Evolutionary conservation across 805 yeast genomes (phyloP).

Genomic region (Wickerhamomyces xylosicus): DNA sequence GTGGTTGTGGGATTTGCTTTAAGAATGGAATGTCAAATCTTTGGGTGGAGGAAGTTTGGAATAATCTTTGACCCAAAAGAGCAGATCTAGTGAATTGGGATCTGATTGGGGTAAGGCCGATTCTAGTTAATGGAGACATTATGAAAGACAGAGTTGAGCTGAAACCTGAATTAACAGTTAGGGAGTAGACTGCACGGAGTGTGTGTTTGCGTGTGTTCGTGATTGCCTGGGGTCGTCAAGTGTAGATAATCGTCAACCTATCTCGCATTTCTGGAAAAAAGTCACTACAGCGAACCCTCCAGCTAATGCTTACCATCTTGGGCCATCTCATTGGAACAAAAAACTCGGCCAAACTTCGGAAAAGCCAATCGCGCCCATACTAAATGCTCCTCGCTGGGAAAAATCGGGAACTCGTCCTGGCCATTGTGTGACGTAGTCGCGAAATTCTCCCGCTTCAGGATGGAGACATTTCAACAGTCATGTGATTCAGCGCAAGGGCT

Average conservation of each 20-base stretch:
- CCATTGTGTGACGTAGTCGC: neutral
- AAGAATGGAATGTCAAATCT: conserved; percentile 35
- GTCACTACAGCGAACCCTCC: neutral
- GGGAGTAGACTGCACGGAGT: too few species aligned
- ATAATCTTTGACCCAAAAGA: conserved; percentile 1
- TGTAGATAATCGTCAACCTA: too few species aligned
- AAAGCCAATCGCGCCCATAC: neutral
- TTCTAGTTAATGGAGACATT: conserved; percentile 5
- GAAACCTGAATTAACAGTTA: neutral
- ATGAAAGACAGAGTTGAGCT: neutral
- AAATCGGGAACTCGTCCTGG: neutral
- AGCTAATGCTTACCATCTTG: neutral
- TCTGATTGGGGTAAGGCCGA: conserved; percentile 6
- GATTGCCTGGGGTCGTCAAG: too few species aligned
- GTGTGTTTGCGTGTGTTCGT: too few species aligned
- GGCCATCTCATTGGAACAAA: neutral
- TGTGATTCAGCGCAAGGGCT: neutral
- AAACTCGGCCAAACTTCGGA: neutral
- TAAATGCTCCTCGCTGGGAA: neutral
- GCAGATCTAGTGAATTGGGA: conserved; percentile 2
- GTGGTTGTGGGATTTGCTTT: conserved; percentile 67
- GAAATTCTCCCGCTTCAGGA: too few species aligned
- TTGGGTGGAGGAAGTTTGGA: conserved; percentile 20
- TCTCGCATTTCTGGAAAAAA: too few species aligned
- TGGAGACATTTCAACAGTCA: neutral